Evolutionary conservation across 495 filamentous ascomycete genomes (phyloP), one percentile per base, ranked within the genome.

Genomic region (Aspergillus carlsbadensis): DNA sequence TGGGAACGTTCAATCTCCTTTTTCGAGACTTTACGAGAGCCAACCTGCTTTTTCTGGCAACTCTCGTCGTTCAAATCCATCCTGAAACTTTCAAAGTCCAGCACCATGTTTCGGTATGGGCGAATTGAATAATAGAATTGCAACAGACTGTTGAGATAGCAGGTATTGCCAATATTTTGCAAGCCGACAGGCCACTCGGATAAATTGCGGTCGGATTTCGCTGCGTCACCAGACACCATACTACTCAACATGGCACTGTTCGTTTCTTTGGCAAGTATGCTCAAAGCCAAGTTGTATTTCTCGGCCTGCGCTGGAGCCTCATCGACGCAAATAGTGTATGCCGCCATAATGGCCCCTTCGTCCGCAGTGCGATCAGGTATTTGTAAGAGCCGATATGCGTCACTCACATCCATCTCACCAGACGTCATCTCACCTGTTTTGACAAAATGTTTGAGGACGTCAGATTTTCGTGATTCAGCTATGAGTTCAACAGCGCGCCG

Each of bases 81-180:
- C 56, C 84, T 82, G 52, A 84, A 81, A 31, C 81, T 70, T 33
- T 95, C 84, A 56, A 87, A 86, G 33, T 88, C 74, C 45, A 95
- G 71, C 5, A 96, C 84, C 65, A 98, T 81, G 14, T 96, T 81
- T 26, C 93, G 84, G 35, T 96, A 80, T 6, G 91, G 86, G 49
- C 84, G 87, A 37, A 99, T 81, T 1, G 92, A 91, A 66, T 94
- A 97, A 66, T 95, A 92, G 63, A 95, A 98, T 63, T 99, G 94
- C 11, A 99, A 73, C 29, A 99, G 80, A 68, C 94, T 98, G 73
- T 98, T 98, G 36, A 99, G 81, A 62, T 99, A 99, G 70, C 94
- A 99, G 1, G 94, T 99, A 60, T 97, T 97, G 39, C 93, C 91
- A 58, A 97, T 93, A 59, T 98, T 99, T 39, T 84, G 82, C 11